Percentiles rank a stretch among this genome's conserved stretches.
Evolutionary conservation across 225 moss, liverwort and hornwort species (phyloP).

Genomic region (Takakia lepidozioides): DNA sequence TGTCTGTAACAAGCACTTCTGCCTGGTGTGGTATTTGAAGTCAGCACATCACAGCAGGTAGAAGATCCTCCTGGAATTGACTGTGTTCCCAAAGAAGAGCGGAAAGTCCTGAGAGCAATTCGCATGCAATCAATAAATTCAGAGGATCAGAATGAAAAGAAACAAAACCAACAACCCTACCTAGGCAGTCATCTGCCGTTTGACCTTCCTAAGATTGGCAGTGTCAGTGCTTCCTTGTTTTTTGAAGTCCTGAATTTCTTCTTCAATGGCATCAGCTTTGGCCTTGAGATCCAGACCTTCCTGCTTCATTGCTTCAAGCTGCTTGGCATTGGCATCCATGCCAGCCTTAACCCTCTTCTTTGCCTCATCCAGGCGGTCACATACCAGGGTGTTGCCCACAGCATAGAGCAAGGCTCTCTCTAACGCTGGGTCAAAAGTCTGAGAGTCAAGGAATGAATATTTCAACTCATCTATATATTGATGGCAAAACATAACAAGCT

Average conservation of each 20-base stretch:
- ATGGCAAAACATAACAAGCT: too few relatives aligned
- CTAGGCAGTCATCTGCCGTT: constrained; percentile 91
- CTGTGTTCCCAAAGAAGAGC: too few relatives aligned
- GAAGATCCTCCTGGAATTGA: too few relatives aligned
- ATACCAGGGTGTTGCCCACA: constrained; percentile 82
- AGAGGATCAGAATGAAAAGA: not conserved
- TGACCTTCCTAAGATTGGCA: constrained; percentile 70
- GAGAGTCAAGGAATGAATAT: constrained; percentile 42
- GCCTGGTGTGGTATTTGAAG: too few relatives aligned
- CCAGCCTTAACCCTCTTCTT: constrained; percentile 63
- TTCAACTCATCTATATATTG: too few relatives aligned
- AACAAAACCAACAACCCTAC: constrained; percentile 15
- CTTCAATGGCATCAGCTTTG: constrained; percentile 60
- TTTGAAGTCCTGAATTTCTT: constrained; percentile 77
- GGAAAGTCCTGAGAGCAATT: too few relatives aligned
- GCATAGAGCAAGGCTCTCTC: constrained; percentile 85
- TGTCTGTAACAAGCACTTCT: too few relatives aligned
- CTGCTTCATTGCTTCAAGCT: constrained; percentile 71
- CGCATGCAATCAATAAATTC: too few relatives aligned
- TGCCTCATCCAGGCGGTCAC: constrained; percentile 79
- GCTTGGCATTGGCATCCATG: constrained; percentile 63
- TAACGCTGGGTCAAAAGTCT: constrained; percentile 73
- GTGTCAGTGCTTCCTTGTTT: constrained; percentile 81
- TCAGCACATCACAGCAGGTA: too few relatives aligned
- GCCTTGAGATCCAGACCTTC: constrained; percentile 58